A percentile compares a stretch with the other conserved stretches of the same genome.
phyloP scores from a whole-genome alignment of 2,329 filamentous ascomycete genomes.

The Metarhizium robertsii region DNA sequence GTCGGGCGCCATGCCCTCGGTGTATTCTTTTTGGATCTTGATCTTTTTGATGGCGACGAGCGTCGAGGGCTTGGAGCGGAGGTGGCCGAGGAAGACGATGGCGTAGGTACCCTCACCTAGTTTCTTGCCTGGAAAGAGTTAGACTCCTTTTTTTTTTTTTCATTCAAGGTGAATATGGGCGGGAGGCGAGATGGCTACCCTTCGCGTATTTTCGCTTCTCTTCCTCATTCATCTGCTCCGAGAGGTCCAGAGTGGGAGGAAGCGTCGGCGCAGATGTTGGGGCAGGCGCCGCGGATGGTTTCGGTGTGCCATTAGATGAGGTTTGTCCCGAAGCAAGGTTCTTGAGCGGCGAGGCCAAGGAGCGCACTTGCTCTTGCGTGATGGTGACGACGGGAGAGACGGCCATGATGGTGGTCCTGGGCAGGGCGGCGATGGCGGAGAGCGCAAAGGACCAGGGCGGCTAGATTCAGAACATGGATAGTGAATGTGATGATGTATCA shows the following conservation, averaged over 20 bases:
- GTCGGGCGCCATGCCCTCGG: slow-evolving; percentile 87
- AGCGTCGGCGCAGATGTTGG: slow-evolving; percentile 18
- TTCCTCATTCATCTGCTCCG: slow-evolving; percentile 74
- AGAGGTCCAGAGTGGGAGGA: slow-evolving; percentile 43
- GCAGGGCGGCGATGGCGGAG: too few species aligned
- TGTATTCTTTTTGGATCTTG: slow-evolving; percentile 77
- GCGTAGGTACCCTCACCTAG: slow-evolving; percentile 96
- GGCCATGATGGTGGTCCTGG: slow-evolving; percentile 26
- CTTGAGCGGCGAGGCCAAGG: slow-evolving; percentile 36
- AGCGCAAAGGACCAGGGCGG: too few species aligned
- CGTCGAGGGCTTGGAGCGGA: slow-evolving; percentile 59
- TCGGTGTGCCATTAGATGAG: slow-evolving; percentile 37
- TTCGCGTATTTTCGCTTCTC: slow-evolving; percentile 87
- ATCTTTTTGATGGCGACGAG: slow-evolving; percentile 92
- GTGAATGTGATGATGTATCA: too few species aligned
- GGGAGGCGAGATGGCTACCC: slow-evolving; percentile 34
- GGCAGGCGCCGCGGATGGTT: slow-evolving; percentile 18
- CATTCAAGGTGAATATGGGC: too few species aligned
- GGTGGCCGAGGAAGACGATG: slow-evolving; percentile 83
- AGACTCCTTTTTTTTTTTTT: too few species aligned
- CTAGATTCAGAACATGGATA: too few species aligned
- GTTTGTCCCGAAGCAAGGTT: slow-evolving; percentile 26
- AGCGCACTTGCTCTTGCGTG: slow-evolving; percentile 18
- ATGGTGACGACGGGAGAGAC: slow-evolving; percentile 35
- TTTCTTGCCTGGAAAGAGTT: slow-evolving; percentile 56